Base-by-base conservation (phyloP, 208 protist genomes). In the Acanthamoeba lenticulata region DNA sequence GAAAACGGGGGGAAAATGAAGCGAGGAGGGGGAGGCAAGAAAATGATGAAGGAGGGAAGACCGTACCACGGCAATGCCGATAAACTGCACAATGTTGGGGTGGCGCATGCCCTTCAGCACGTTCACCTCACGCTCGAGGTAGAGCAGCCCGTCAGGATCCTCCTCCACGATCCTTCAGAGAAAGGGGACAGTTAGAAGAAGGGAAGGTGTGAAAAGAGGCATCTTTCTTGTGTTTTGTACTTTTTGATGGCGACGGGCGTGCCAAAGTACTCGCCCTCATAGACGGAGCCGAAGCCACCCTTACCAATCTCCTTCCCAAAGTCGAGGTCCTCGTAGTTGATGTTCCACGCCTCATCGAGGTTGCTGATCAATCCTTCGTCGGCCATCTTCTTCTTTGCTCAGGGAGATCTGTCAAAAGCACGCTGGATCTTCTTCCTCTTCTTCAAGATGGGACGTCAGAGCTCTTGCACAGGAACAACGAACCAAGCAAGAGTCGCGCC, bases 1-100 rank as follows among this genome's bases (percentile, higher is more conserved):
- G 69, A 81, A 81, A 40, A 81, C 11, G 40, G 13, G 24, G 27
- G 40, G 40, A 81, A 44, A 47, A 81, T 13, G 40, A 81, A 47
- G 27, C 13, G 27, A 6, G 69, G 4, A 81, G 40, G 24, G 69
- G 40, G 27, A 81, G 40, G 5, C 32, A 44, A 49, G 27, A 17
- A 34, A 77, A 77, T 29, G 65, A 77, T 9, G 19, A 19, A 19
- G 49, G 62, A 34, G 62, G 11, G 52, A 11, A 21, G 52, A 11
- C 11, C 72, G 72, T 83, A 83, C 72, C 38, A 83, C 72, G 1
- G 72, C 72, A 24, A 93, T 81, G 29, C 90, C 90, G 72, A 94
- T 94, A 44, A 94, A 86, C 60, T 79, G 60, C 45, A 94, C 90
- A 24, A 94, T 85, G 90, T 94, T 94, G 60, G 90, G 90, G n/a